These are phyloP conservation scores for Daedaleopsis nitida DNA, from an alignment of 768 basidiomycete genomes.

Conservation along the genomic window DNA sequence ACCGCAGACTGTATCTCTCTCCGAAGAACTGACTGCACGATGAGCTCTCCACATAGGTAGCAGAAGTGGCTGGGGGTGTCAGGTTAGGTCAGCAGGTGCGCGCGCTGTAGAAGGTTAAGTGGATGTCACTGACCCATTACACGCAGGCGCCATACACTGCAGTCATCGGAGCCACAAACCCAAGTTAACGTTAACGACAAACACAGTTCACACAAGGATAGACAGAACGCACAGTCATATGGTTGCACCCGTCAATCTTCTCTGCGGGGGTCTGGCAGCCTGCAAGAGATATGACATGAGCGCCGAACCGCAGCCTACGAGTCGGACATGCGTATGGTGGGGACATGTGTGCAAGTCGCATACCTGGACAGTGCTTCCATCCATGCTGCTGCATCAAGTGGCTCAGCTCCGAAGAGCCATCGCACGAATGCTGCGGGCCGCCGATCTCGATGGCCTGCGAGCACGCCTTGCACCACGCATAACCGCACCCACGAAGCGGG, in stretches of 20 bases:
- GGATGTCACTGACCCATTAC: slow-evolving; percentile 31
- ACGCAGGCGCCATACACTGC: slow-evolving; percentile 35
- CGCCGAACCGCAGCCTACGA: no score
- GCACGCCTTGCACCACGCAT: slow-evolving; percentile 66
- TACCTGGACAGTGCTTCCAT: slow-evolving; percentile 68
- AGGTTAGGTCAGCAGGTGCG: neutral
- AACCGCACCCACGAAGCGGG: slow-evolving; percentile 46
- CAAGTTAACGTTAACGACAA: neutral
- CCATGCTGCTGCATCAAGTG: slow-evolving; percentile 54
- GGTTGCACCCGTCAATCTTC: slow-evolving; percentile 38
- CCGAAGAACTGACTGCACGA: slow-evolving; percentile 30
- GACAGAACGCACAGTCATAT: slow-evolving; percentile 35
- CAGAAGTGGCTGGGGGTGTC: slow-evolving; percentile 35
- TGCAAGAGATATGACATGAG: slow-evolving; percentile 15
- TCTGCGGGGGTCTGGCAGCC: slow-evolving; percentile 42
- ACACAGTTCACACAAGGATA: neutral
- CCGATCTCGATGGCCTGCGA: slow-evolving; percentile 39
- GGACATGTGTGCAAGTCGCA: no score
- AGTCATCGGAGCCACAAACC: neutral
- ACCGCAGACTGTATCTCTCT: slow-evolving; percentile 26
- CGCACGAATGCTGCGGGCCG: slow-evolving; percentile 56
- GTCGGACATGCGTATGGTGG: no score
- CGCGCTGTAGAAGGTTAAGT: no score
- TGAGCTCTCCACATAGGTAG: slow-evolving; percentile 34
- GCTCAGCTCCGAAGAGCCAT: slow-evolving; percentile 56